phyloP scores from a whole-genome alignment of 1,284 basidiomycete genomes.

The Amylostereum chailletii region DNA sequence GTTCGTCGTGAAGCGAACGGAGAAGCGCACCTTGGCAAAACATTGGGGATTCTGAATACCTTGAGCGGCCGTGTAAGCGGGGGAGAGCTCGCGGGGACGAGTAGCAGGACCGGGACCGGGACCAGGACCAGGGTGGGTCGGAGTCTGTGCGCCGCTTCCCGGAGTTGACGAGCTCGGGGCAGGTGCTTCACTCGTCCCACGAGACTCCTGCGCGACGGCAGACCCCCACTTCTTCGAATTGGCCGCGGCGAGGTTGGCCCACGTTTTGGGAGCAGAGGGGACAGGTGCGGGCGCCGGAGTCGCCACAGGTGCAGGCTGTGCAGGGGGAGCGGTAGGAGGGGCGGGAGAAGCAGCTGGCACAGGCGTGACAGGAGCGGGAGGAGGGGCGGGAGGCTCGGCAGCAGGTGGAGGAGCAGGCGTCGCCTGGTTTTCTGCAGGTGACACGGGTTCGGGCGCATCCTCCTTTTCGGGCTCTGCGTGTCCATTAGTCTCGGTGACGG shows the following conservation, averaged over 20 bases:
- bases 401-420: conserved; percentile 28
- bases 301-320: conserved; percentile 21
- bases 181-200: conserved; percentile 60
- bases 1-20: background rate
- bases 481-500: conserved; percentile 22
- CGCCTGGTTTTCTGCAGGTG: conserved; percentile 24
- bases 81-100: conserved; percentile 28
- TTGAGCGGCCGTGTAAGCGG: conserved; percentile 46
- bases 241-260: conserved; percentile 85
- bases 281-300: conserved; percentile 33
- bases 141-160: conserved; percentile 41
- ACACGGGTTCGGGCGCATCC: conserved; percentile 24
- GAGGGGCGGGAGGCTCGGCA: conserved; percentile 17
- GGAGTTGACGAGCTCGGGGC: conserved; percentile 33
- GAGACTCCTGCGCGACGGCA: conserved; percentile 64
- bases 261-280: conserved; percentile 66
- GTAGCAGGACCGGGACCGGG: conserved; percentile 18
- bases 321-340: conserved; percentile 15
- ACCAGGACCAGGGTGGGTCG: conserved; percentile 29
- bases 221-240: conserved; percentile 75
- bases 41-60: conserved; percentile 64
- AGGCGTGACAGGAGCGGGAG: conserved; percentile 24
- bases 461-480: conserved; percentile 12
- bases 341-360: conserved; percentile 25
- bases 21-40: conserved; percentile 74